These are phyloP conservation scores for Ceratobasidium sp. DNA, from an alignment of 1,284 basidiomycete genomes.

Conservation along the genomic window DNA sequence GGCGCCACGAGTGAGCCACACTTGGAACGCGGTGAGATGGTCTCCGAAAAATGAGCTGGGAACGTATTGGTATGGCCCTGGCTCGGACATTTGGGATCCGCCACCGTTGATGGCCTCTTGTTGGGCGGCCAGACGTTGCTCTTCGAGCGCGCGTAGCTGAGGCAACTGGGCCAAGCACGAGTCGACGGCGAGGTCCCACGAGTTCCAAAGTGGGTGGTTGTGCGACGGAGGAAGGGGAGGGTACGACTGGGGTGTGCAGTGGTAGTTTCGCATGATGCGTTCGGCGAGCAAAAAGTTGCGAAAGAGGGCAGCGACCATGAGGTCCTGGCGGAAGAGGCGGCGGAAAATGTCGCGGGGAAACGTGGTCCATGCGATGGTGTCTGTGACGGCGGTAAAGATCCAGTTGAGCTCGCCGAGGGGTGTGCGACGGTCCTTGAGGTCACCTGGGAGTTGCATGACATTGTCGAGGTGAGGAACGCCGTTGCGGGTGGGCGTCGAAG, in stretches of 20 bases:
- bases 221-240: conserved; percentile 93
- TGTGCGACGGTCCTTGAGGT: conserved; percentile 94
- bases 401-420: conserved; percentile 98
- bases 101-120: conserved; percentile 23
- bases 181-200: conserved; percentile 98
- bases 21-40: conserved; percentile 96
- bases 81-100: conserved; percentile 30
- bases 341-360: conserved; percentile 95
- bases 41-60: conserved; percentile 97
- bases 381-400: conserved; percentile 99
- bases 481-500: conserved; percentile 66
- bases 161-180: conserved; percentile 94
- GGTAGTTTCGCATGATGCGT: conserved; percentile 97
- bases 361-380: conserved; percentile 98
- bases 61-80: conserved; percentile 60
- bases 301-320: conserved; percentile 95
- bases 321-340: conserved; percentile 91
- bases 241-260: conserved; percentile 94
- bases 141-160: conserved; percentile 66
- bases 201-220: conserved; percentile 94
- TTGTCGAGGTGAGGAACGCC: conserved; percentile 67
- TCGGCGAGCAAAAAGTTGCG: conserved; percentile 97
- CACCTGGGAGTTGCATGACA: conserved; percentile 95
- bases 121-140: conserved; percentile 28
- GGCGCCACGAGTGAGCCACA: conserved; percentile 94